phyloP scores from a whole-genome alignment of 75 land plant genomes.

The Pinus albicaulis region DNA sequence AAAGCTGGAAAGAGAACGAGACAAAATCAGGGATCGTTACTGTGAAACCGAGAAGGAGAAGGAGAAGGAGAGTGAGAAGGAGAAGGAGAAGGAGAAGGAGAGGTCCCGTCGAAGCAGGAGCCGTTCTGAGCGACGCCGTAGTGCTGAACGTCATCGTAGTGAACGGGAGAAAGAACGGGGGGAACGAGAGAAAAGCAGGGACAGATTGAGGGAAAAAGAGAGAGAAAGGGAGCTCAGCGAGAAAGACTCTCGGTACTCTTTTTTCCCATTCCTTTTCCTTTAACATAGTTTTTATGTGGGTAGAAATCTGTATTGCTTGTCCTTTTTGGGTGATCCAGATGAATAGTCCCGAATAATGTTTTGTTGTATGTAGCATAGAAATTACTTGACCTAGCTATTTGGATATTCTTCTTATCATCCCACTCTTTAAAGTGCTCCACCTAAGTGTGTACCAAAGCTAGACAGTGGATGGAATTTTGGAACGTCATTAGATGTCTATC shows the following conservation, averaged over 20 bases:
- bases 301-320: neutral
- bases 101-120: constrained; percentile 45
- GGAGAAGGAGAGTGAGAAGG: too few relatives aligned
- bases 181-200: constrained; percentile 32
- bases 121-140: constrained; percentile 30
- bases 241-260: constrained; percentile 42
- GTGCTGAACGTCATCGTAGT: constrained; percentile 21
- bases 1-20: constrained; percentile 25
- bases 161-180: constrained; percentile 23
- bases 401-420: too few relatives aligned
- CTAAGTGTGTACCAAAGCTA: too few relatives aligned
- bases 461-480: too few relatives aligned
- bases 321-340: neutral
- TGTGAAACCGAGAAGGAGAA: constrained; percentile 29
- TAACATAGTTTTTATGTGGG: neutral
- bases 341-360: too few relatives aligned
- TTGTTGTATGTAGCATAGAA: too few relatives aligned
- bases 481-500: too few relatives aligned
- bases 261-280: constrained; percentile 3
- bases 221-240: constrained; percentile 34
- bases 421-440: too few relatives aligned
- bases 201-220: constrained; percentile 32
- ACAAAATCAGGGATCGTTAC: constrained; percentile 24
- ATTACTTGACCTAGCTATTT: too few relatives aligned
- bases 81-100: constrained; percentile 42